Percentiles rank a stretch among this genome's conserved stretches.
Conservation (phyloP, 1,284 basidiomycete species). For the Boletus semigastroideus region DNA sequence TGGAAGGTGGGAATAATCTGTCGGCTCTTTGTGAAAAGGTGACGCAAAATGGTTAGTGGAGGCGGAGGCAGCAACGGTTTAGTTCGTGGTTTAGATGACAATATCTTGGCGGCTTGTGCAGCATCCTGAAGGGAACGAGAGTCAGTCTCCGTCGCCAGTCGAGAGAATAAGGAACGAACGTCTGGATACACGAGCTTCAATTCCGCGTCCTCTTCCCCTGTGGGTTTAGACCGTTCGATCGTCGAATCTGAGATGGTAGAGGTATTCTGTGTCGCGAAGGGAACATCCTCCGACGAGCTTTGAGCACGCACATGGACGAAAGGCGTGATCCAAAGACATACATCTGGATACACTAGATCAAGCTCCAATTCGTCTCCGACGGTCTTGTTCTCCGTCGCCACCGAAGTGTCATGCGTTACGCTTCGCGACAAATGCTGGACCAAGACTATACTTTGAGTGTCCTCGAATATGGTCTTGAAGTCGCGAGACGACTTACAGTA, state of each 20-base stretch:
- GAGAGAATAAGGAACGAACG: not conserved
- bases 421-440: not conserved
- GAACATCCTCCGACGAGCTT: conserved; percentile 1
- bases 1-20: conserved; percentile 5
- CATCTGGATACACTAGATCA: conserved; percentile 26
- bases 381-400: not conserved
- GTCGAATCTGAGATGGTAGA: not conserved
- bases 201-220: conserved; percentile 7
- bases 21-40: not conserved
- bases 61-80: not conserved
- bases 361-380: conserved; percentile 12
- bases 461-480: too few species aligned
- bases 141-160: not conserved
- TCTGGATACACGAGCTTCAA: conserved; percentile 22
- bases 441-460: not conserved
- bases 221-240: too few species aligned
- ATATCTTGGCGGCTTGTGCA: not conserved
- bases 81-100: not conserved
- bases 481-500: conserved; percentile 3
- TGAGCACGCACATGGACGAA: not conserved
- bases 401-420: not conserved
- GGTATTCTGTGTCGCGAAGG: not conserved
- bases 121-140: conserved; percentile 2
- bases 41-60: not conserved
- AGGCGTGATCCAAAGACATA: conserved; percentile 1